Base-by-base conservation (phyloP, 2,329 filamentous ascomycete species). In the Reticulascus tulasneorum region DNA sequence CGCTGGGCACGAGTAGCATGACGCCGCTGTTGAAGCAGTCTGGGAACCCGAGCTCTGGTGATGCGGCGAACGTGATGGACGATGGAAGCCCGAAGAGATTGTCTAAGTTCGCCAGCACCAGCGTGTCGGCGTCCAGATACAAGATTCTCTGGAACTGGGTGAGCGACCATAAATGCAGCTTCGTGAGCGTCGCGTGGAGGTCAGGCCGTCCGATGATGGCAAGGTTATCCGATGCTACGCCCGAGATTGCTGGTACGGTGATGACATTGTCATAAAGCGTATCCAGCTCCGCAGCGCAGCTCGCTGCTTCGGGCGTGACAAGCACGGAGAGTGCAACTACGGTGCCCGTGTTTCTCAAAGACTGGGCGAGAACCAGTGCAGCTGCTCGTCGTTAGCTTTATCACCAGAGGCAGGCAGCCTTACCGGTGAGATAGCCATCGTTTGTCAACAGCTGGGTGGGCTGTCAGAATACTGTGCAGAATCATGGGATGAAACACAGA, bases 11-110 rank as follows among this genome's bases (percentile, higher is more conserved):
- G 16, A 85, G 60, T 12, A 82, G 77, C 77, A 86, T 82, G 40
- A 86, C 67, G 47, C 82, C 48, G 33, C 75, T 79, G 56, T 86
- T 86, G 69, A 86, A 86, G 47, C 75, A 77, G 61, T 86, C 82
- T 10, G 82, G 82, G 79, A 81, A 86, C 40, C 82, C 82, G 45
- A 84, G 74, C 51, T 86, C 82, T 9, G 82, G 79, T 6, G 72
- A 77, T 6, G 81, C 48, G 11, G 48, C 47, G 27, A 50, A 45
- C 17, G 23, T 13, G 10, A 47, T 33, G 9, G 72, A 67, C 2
- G 64, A 53, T 0, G 82, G 83, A 2, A 84, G 64, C 23, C 82
- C 70, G 60, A 88, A 88, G 0, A 87, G 67, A 38, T 86, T 82
- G 48, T 88, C 84, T 66, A 87, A 73, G 18, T 67, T 59, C 38